Evolutionary conservation across 2,329 filamentous ascomycete species (phyloP), one percentile per base, ranked within the genome.

Genomic region (Neofusicoccum sp.): DNA sequence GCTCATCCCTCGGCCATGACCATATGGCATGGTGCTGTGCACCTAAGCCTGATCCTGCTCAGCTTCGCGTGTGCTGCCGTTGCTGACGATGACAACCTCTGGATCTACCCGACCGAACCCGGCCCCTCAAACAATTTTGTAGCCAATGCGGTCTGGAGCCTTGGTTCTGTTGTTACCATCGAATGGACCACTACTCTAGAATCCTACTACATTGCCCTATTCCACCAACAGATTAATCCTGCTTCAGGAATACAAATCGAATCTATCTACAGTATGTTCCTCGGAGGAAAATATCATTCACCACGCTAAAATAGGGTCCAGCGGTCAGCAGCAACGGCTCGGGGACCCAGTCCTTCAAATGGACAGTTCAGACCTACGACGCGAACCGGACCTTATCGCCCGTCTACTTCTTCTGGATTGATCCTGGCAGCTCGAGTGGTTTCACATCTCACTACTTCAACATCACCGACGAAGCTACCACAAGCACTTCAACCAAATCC

Each of bases 371-470:
- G 14, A 40, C 33, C 0, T 59, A 59, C 33, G 34, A 12, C 16
- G 24, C 56, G 7, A 49, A 40, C 16, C 12, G 3, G 8, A 49
- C 56, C 7, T 1, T 8, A 4, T 59, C 56, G 1, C 14, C 43
- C 33, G 26, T 38, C 1, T 49, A 34, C 44, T 49, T 41, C 14
- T 41, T 59, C 56, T 59, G 20, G 44, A 16, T 58, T 14, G 7
- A 58, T 33, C 33, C 44, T 7, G 44, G 56, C 8, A 26, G 28
- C 33, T 20, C 56, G 6, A 20, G 14, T 1, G 33, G 56, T 14
- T 59, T 59, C 43, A 59, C 43, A 2, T 59, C 44, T 3, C 56
- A 49, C 26, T 49, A 59, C 14, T 59, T 59, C 44, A 59, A 59
- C 14, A 30, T 49, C 56, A 59, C 43, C 44, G n/a, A 28, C 2